Base-by-base conservation (phyloP, 768 basidiomycete species). In the Boletus rufocinnamomeus region DNA sequence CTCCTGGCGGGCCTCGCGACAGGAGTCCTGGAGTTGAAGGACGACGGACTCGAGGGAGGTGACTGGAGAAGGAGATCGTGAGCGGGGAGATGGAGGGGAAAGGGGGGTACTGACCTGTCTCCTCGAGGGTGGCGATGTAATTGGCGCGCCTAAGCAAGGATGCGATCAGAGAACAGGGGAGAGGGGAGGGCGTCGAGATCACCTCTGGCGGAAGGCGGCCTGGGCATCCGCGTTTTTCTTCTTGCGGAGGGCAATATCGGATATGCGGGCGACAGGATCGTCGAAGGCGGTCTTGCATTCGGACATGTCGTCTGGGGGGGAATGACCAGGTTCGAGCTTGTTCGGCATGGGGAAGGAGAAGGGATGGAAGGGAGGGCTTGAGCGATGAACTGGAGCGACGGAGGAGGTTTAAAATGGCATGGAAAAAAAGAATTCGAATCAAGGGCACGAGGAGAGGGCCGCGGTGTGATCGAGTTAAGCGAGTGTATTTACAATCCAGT, bases 201-300 rank as follows among this genome's bases (percentile, higher is more conserved):
- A 73, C 63, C 89, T 76, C 50, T 87, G 88, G 62, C 89, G 80
- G 73, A 92, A 93, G 58, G 90, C 89, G 54, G 91, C 91, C 75
- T 93, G 91, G 3, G 91, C 91, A 69, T 92, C 89, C 37, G 91
- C 91, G 66, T 93, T 93, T 77, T 93, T 93, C 80, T 90, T 91
- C 78, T 91, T 91, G 63, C 90, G 78, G 66, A 89, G 79, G 35
- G 86, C 85, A 14, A 87, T 81, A 72, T 89, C 87, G 63, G 86
- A 80, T 70, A 86, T 70, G 61, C 81, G 80, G 46, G 77, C 66
- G 28, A 59, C 37, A 35, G 72, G 60, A 66, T 72, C 69, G 71
- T 74, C 72, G 47, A 72, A 3, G 67, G 76, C 75, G 54, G 71
- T 60, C 63, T 78, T 75, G 72, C 65, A 69, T 41, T 75, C 71